phyloP scores from a whole-genome alignment of 208 protist genomes.

The Strigomonas galati region DNA sequence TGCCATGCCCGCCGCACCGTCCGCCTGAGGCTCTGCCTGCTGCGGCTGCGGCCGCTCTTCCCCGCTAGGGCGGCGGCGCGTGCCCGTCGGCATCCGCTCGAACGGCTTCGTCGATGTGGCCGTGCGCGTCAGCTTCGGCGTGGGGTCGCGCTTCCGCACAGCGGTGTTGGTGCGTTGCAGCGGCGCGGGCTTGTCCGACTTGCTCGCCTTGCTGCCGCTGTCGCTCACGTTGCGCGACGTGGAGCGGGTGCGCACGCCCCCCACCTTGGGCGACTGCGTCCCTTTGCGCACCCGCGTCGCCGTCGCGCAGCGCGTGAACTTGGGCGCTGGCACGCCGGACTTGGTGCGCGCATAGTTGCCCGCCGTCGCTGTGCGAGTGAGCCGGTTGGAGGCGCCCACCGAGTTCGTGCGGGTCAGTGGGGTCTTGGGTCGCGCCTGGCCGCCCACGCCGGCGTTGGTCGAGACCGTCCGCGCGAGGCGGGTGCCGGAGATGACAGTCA shows the following conservation, averaged over 20 bases:
- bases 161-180: conserved; percentile 23
- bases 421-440: background rate
- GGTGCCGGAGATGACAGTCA: conserved; percentile 15
- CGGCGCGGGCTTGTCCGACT: background rate
- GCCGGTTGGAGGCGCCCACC: background rate
- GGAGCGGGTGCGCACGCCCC: no score
- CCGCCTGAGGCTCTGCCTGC: no score
- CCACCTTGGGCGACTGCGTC: no score
- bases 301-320: conserved; percentile 6
- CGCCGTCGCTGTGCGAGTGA: background rate
- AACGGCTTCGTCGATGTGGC: conserved; percentile 2
- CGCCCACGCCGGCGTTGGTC: conserved; percentile 12
- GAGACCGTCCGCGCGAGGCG: conserved; percentile 23
- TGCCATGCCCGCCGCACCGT: background rate
- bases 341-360: conserved; percentile 10
- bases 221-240: background rate
- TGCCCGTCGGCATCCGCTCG: no score
- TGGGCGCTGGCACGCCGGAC: conserved; percentile 10
- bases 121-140: conserved; percentile 2
- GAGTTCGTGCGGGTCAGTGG: conserved; percentile 15
- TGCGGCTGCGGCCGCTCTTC: no score
- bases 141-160: background rate
- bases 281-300: background rate
- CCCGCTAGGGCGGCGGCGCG: no score
- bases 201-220: background rate